Conservation (phyloP, 306 rosid species). For the Lablab purpureus region DNA sequence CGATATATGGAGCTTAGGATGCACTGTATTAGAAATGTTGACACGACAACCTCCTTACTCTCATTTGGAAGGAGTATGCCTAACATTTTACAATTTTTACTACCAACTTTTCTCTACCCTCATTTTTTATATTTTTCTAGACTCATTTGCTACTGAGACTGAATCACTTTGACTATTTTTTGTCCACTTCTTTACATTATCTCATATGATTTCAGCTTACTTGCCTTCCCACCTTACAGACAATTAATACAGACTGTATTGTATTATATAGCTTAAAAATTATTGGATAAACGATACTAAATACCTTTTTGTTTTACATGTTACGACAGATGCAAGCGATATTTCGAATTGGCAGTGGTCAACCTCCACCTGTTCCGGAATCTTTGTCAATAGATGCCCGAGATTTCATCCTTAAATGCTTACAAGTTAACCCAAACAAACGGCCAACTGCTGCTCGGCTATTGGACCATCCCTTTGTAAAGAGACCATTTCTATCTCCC, state of each 20-base stretch:
- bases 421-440: slow-evolving; percentile 56
- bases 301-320: neutral
- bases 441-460: slow-evolving; percentile 55
- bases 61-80: slow-evolving; percentile 63
- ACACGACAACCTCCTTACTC: slow-evolving; percentile 60
- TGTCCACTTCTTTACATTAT: neutral
- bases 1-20: slow-evolving; percentile 69
- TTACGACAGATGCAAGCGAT: slow-evolving; percentile 52
- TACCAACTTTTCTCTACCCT: slow-evolving; percentile 8
- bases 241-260: neutral
- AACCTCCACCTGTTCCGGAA: slow-evolving; percentile 57
- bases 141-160: neutral
- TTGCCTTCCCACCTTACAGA: neutral
- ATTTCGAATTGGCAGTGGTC: slow-evolving; percentile 54
- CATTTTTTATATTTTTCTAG: neutral
- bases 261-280: neutral
- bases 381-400: slow-evolving; percentile 55
- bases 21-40: slow-evolving; percentile 64
- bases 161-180: neutral
- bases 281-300: neutral
- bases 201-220: neutral
- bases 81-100: neutral
- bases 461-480: slow-evolving; percentile 60
- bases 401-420: slow-evolving; percentile 58
- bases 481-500: slow-evolving; percentile 53